Base-by-base conservation (phyloP, 2,329 filamentous ascomycete genomes). In the Fusarium sp. region DNA sequence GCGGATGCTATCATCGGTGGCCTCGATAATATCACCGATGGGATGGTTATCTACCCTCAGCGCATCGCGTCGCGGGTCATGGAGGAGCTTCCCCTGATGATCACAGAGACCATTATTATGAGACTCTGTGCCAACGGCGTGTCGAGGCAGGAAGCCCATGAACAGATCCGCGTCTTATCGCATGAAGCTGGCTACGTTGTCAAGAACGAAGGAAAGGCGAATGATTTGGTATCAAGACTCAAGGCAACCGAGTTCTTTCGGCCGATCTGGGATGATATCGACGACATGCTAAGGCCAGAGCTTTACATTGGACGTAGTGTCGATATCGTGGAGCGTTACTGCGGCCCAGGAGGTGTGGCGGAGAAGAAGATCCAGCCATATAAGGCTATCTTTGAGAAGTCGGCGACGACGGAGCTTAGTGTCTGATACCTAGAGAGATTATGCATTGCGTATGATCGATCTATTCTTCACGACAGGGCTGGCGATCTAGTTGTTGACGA, bases 171-270 rank as follows among this genome's bases (percentile, higher is more conserved):
- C 31, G 44, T 47, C 9, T 28, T 47, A 3, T 47, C 44, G 15
- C 44, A 47, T n/a, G 27, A 47, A n/a, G 44, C 44, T 7, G 44
- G 44, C 15, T 47, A 47, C 12, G 44, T 31, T 12, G 50, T 53
- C 50, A 53, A 53, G 50, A 39, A 53, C 16, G 27, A 92, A 79
- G 93, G 93, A 37, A 89, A 90, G 73, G 83, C 88, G 57, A 97
- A 97, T 76, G 94, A 97, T 78, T 85, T 97, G 3, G 89, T 97
- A 13, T 90, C 93, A 68, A 85, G 94, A 13, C 94, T 98, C 77
- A 89, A 88, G 78, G 84, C 82, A 54, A 91, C 86, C 43, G 84
- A 89, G 44, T 97, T 93, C 85, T 97, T 97, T 83, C 84, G 86
- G 77, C 87, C 92, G 1, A 89, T 95, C 68, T 89, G 89, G 84